Evolutionary conservation across 2,329 filamentous ascomycete genomes (phyloP), one percentile per base, ranked within the genome.

Genomic region (Cryphonectria radicalis): DNA sequence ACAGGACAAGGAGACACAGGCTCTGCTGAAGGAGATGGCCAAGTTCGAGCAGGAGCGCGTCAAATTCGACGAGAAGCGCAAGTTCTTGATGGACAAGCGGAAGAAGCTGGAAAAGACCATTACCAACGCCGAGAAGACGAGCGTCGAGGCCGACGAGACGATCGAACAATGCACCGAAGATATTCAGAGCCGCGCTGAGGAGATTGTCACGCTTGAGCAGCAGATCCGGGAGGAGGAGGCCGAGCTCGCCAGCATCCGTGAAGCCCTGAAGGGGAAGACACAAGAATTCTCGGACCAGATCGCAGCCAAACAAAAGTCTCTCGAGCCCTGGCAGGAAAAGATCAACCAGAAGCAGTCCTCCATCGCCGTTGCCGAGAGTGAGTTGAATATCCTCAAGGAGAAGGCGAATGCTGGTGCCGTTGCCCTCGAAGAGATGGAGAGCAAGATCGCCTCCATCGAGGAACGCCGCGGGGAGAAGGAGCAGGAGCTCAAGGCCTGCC

Each of bases 41-140:
- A 95, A 95, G 78, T 94, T 97, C 73, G 97, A 99, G 78, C 97
- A 98, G 79, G 96, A 98, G 78, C 91, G 91, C 32, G 96, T 99
- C 81, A 99, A 99, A 79, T 95, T 97, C 75, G 95, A 98, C 75
- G 97, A 99, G 81, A 98, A 98, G 85, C 92, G 92, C 80, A 99
- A 99, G 80, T 98, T 98, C 81, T 83, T 99, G 75, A 85, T 88
- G 2, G 92, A 91, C 77, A 99, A 99, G 84, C 91, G 93, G 77
- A 97, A 96, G 84, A 99, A 99, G 83, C 87, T 97, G 19, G 94
- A 98, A 75, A 98, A 97, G 83, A 89, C 92, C 0, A 93, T 96
- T 73, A 86, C 90, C 69, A 92, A 91, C 63, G 93, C 93, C 72
- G 93, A 93, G 74, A 90, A 91, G 71, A 90, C 92, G 7, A 88